These are phyloP conservation scores for Sordariomycetes sp. DNA, from an alignment of 2,329 filamentous ascomycete genomes.

Conservation along the genomic window DNA sequence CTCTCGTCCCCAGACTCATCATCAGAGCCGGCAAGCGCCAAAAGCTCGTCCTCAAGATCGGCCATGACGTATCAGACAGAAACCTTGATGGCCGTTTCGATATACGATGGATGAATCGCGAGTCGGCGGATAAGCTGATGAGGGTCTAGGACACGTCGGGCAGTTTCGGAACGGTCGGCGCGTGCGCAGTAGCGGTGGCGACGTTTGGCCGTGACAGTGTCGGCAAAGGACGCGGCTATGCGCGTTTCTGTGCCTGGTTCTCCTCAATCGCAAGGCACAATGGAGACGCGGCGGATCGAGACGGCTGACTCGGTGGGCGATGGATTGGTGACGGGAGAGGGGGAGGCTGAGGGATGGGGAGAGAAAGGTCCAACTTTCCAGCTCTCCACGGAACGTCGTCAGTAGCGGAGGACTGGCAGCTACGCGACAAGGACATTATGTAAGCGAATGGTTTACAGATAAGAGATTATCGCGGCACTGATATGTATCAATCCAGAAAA, in stretches of 20 bases:
- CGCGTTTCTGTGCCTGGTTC: background rate
- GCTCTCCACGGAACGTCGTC: conserved; percentile 1
- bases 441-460: background rate
- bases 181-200: background rate
- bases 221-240: background rate
- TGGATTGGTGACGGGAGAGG: background rate
- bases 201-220: background rate
- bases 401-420: background rate
- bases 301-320: background rate
- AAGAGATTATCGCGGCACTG: background rate
- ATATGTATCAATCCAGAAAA: background rate
- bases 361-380: background rate
- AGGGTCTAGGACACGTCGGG: background rate
- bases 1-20: conserved; percentile 37
- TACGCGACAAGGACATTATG: background rate
- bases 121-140: background rate
- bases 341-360: background rate
- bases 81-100: background rate
- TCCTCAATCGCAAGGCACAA: background rate
- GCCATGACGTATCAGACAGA: conserved; percentile 45
- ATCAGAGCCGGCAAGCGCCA: conserved; percentile 72
- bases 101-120: background rate
- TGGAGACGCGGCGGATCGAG: background rate
- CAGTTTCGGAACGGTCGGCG: background rate
- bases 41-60: conserved; percentile 84